These are phyloP conservation scores for Acorus gramineus DNA, from an alignment of 106 monocot species.

Conservation along the genomic window DNA sequence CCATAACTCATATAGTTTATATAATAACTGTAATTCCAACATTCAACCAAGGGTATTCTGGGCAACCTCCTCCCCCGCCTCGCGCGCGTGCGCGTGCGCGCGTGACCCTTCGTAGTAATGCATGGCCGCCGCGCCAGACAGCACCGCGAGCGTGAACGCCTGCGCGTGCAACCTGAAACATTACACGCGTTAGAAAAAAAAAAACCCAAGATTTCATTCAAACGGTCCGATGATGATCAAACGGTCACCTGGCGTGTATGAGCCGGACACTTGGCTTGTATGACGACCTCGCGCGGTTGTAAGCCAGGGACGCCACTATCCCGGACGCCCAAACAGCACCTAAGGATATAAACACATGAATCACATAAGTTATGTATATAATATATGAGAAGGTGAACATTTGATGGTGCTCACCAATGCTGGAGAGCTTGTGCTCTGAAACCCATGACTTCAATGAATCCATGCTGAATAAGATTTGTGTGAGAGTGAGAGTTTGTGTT, in stretches of 20 bases:
- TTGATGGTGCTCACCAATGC: background rate
- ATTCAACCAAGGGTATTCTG: too few relatives aligned
- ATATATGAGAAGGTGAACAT: too few relatives aligned
- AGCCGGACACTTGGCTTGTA: background rate
- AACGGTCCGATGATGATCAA: background rate
- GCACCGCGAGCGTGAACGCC: background rate
- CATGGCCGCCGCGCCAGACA: background rate
- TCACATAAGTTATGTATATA: too few relatives aligned
- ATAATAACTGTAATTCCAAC: too few relatives aligned
- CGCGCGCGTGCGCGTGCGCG: too few relatives aligned
- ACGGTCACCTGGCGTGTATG: background rate
- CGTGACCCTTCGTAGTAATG: background rate
- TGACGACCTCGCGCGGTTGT: background rate
- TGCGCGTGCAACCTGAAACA: background rate
- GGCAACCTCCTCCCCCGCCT: too few relatives aligned
- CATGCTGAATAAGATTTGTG: background rate
- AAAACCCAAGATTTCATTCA: background rate
- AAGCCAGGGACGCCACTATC: background rate
- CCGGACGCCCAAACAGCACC: background rate
- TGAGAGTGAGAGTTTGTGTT: too few relatives aligned
- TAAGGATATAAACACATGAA: background rate
- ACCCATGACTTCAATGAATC: background rate
- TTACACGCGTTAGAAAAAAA: background rate
- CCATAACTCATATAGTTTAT: too few relatives aligned
- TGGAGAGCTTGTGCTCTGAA: conserved; percentile 1